Evolutionary conservation across 495 filamentous ascomycete species (phyloP), one percentile per base, ranked within the genome.

Genomic region (Penicillium bovifimosum): DNA sequence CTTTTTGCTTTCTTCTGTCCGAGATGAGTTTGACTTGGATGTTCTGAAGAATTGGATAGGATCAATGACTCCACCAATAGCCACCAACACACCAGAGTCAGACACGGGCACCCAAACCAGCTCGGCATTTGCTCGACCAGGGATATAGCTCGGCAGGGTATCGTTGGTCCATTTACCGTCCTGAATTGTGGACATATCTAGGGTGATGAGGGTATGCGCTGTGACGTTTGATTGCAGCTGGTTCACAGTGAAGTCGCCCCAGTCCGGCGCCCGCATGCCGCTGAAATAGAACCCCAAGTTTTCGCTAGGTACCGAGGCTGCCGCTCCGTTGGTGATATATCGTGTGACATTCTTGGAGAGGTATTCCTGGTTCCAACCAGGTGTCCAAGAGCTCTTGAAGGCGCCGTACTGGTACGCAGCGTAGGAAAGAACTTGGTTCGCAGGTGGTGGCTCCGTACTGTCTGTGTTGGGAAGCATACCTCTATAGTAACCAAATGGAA

Each of bases 231-330:
- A 43, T 9, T 65, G 57, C 5, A 41, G 27, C 50, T 76, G 76
- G 6, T 43, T 28, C 13, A 59, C 53, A 41, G 70, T 76, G 52
- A 86, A 76, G 1, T 71, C 56, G 0, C 78, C 77, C 60, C 67
- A 74, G 51, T 65, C 65, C 6, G 60, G 40, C 0, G 75, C 72
- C 20, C 71, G 78, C 70, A 81, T 72, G 0, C 86, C 86, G 4
- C 81, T 78, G 57, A 90, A 86, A 58, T 88, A 86, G 70, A 84
- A 90, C 0, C 80, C 85, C 47, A 80, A 74, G 53, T 89, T 85
- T 65, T 90, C 86, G 8, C 85, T 87, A 0, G 86, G 85, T 5
- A 80, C 81, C 10, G 76, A 85, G 7, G 76, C 83, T 0, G 74
- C 77, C 1, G 77, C 86, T 9, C 86, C 86, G 53, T 77, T 80